phyloP scores from a whole-genome alignment of 306 rosid genomes.

The Sicyos edulis region DNA sequence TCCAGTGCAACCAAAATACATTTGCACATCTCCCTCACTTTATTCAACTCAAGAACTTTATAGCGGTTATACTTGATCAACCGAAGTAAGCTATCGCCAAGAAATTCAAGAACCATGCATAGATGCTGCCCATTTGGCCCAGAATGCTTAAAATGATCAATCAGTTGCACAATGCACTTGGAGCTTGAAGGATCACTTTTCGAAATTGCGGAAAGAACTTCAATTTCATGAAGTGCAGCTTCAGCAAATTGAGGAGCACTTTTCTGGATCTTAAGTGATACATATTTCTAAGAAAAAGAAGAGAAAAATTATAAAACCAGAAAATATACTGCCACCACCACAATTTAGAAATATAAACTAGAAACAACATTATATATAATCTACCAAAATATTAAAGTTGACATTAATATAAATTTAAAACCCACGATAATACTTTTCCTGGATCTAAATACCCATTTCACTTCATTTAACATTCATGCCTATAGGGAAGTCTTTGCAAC shows the following conservation, averaged over 20 bases:
- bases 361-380: conserved; percentile 5
- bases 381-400: background rate
- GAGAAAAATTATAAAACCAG: conserved; percentile 6
- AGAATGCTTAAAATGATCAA: conserved; percentile 80
- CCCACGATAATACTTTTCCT: background rate
- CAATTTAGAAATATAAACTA: background rate
- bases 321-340: background rate
- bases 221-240: conserved; percentile 90
- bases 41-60: conserved; percentile 61
- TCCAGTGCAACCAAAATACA: conserved; percentile 74
- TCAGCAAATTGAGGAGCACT: conserved; percentile 87
- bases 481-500: background rate
- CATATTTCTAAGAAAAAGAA: conserved; percentile 48
- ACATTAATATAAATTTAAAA: conserved; percentile 2
- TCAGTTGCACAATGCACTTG: conserved; percentile 68
- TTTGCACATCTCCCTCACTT: conserved; percentile 82
- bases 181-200: conserved; percentile 60
- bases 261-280: conserved; percentile 97
- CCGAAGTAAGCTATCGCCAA: conserved; percentile 91
- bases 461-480: conserved; percentile 7
- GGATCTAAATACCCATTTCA: conserved; percentile 1
- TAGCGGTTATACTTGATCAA: conserved; percentile 67
- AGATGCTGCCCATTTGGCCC: conserved; percentile 98
- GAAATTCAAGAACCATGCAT: conserved; percentile 96
- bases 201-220: conserved; percentile 64